Evolutionary conservation across 129 eudicot species (phyloP).

Genomic region (Chrysanthemum lavandulifolium): DNA sequence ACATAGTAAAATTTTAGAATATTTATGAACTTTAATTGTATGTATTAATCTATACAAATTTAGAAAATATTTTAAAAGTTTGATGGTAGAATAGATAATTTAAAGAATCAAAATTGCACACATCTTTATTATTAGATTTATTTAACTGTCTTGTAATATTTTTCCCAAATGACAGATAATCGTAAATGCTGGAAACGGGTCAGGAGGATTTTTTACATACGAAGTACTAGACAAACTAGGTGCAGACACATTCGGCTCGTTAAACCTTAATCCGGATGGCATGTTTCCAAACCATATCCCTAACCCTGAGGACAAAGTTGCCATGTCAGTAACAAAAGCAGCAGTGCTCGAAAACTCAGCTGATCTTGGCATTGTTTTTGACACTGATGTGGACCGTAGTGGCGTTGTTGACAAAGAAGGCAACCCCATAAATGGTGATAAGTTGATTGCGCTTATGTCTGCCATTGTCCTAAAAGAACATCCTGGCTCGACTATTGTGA

Average conservation of each 20-base stretch:
- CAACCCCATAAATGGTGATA: slow-evolving; percentile 92
- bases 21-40: no score
- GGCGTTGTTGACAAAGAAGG: slow-evolving; percentile 88
- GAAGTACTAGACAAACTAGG: slow-evolving; percentile 89
- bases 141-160: background rate
- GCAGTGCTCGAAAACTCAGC: slow-evolving; percentile 77
- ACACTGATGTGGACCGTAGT: slow-evolving; percentile 94
- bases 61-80: no score
- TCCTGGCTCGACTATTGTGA: slow-evolving; percentile 82
- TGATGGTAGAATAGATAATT: no score
- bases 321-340: slow-evolving; percentile 77
- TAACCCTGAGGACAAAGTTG: slow-evolving; percentile 91
- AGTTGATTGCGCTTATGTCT: slow-evolving; percentile 83
- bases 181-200: slow-evolving; percentile 96
- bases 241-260: slow-evolving; percentile 93
- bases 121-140: no score
- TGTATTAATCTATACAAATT: no score
- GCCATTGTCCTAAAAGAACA: slow-evolving; percentile 84
- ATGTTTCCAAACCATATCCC: slow-evolving; percentile 99
- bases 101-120: no score
- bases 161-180: slow-evolving; percentile 51
- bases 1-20: no score
- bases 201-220: slow-evolving; percentile 97
- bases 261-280: slow-evolving; percentile 86
- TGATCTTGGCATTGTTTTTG: slow-evolving; percentile 93